Conservation (phyloP, 208 protist species). For the Leishmania martiniquensis region DNA sequence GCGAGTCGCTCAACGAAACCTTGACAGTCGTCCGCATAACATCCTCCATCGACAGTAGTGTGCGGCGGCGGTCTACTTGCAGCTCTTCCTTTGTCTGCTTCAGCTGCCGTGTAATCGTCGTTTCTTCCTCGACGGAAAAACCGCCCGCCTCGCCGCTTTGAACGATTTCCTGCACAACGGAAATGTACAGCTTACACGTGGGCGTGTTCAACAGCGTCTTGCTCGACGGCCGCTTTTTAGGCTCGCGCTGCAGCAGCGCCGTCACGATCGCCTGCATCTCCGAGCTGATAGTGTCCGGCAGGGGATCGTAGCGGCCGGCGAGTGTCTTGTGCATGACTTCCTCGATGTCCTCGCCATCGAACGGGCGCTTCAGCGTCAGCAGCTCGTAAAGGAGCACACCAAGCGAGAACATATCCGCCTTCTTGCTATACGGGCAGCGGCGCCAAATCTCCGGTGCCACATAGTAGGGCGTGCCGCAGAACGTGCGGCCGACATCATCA, state of each 20-base stretch:
- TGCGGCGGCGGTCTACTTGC: constrained; percentile 37
- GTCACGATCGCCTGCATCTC: constrained; percentile 58
- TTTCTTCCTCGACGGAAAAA: constrained; percentile 44
- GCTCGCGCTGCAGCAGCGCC: constrained; percentile 50
- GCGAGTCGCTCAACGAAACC: constrained; percentile 48
- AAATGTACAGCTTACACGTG: constrained; percentile 73
- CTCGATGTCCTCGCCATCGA: constrained; percentile 65
- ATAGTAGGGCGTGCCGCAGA: constrained; percentile 90
- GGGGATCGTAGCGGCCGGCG: constrained; percentile 37
- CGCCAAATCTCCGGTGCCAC: constrained; percentile 92
- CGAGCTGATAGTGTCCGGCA: constrained; percentile 39
- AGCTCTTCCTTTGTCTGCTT: constrained; percentile 62
- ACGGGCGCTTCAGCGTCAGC: constrained; percentile 75
- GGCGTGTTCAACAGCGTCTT: constrained; percentile 62
- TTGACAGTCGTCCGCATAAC: constrained; percentile 41
- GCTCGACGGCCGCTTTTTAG: constrained; percentile 51
- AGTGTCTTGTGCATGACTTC: constrained; percentile 68
- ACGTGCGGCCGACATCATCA: constrained; percentile 45
- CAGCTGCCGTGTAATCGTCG: constrained; percentile 52
- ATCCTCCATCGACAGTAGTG: constrained; percentile 53
- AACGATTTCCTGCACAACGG: constrained; percentile 69
- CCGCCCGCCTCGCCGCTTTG: constrained; percentile 42
- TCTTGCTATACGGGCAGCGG: constrained; percentile 88
- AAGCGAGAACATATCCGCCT: constrained; percentile 94
- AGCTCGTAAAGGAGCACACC: constrained; percentile 87